Base-by-base conservation (phyloP, 2,329 filamentous ascomycete genomes). In the Apiospora aurea region DNA sequence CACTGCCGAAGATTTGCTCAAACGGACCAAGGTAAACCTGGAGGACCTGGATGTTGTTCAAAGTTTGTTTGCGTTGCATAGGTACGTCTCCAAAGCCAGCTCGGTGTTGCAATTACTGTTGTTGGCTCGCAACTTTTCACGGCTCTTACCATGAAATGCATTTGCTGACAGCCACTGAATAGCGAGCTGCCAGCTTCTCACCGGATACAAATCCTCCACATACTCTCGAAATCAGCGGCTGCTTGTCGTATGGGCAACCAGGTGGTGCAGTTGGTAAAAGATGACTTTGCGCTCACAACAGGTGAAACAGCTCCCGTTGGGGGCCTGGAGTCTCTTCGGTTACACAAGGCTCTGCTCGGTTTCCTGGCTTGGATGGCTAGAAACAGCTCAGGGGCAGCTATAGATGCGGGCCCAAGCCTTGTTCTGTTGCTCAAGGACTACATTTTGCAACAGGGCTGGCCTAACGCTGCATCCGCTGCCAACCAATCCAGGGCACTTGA, bases 1-100 rank as follows among this genome's bases (percentile, higher is more conserved):
- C n/a, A 85, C 94, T n/a, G 96, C 94, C 0, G 94, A 98, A 71
- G 95, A 97, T 77, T 89, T 97, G 68, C 82, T 98, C 75, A 99
- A 98, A 82, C 88, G 95, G 75, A 93, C 90, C 43, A 88, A 90
- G 1, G 88, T 93, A 11, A 90, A 93, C 11, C 84, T 98, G 38
- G 96, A 98, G 79, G 88, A 94, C 73, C 77, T 85, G 13, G 76
- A 80, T 0, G 81, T 95, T 1, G 86, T 97, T 3, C 83, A 88
- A 64, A 64, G 43, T 10, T 18, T 70, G 14, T 70, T 64, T 41
- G 69, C 66, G 4, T 44, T 70, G 53, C 69, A 70, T 57, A 16
- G 57, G 53, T 69, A 69, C n/a, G 68, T 69, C 14, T 34, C 18
- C 68, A 97, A 21, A 18, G 34, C 57, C 34, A 38, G 34, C 57